Evolutionary conservation across 1,139 yeast species (phyloP).

Genomic region (Diutina scorzettiae): DNA sequence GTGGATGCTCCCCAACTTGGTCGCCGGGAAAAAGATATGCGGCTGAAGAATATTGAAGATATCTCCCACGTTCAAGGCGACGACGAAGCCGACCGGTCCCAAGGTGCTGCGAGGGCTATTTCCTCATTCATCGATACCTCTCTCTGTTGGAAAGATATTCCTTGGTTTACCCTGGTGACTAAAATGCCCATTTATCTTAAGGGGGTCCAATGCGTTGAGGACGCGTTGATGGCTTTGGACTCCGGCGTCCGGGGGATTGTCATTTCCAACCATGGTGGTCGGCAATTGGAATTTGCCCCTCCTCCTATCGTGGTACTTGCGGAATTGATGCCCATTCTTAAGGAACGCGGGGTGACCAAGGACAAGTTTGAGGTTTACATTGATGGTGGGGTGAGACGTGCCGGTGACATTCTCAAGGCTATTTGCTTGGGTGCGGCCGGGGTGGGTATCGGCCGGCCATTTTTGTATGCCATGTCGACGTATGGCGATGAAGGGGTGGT

Average conservation of each 20-base stretch:
- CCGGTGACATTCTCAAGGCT: conserved; percentile 5
- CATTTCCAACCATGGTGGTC: conserved; percentile 5
- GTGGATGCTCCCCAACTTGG: conserved; percentile 95
- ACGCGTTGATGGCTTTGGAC: neutral
- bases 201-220: conserved; percentile 6
- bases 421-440: conserved; percentile 4
- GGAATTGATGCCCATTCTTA: conserved; percentile 2
- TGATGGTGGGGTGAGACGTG: conserved; percentile 6
- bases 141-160: conserved; percentile 32
- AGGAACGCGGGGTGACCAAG: neutral
- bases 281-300: conserved; percentile 4
- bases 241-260: conserved; percentile 6
- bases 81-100: conserved; percentile 46
- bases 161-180: conserved; percentile 11
- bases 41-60: conserved; percentile 28
- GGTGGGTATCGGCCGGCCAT: conserved; percentile 6
- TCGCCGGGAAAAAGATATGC: conserved; percentile 67
- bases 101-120: conserved; percentile 84
- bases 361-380: conserved; percentile 5
- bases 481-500: conserved; percentile 6
- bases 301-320: conserved; percentile 3
- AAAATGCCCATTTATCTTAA: conserved; percentile 6
- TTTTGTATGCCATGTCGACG: conserved; percentile 6
- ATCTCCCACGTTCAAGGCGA: conserved; percentile 46
- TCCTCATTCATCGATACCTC: conserved; percentile 73